Evolutionary conservation across 2,329 filamentous ascomycete genomes (phyloP).

Genomic region (Gnomoniopsis sp.): DNA sequence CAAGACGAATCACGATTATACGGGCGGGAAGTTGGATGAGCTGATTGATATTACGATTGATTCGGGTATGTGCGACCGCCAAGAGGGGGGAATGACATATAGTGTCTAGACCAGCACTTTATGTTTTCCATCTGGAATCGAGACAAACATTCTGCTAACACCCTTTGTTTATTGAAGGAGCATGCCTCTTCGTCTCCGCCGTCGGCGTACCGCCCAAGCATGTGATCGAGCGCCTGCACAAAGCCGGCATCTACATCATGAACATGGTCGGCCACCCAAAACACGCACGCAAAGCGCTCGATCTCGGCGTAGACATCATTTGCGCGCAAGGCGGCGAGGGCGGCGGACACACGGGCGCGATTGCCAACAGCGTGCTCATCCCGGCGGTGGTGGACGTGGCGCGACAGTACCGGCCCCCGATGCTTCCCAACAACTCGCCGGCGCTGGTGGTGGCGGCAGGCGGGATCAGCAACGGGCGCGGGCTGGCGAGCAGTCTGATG

Average conservation of each 20-base stretch:
- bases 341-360: slow-evolving; percentile 86
- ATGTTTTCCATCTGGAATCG: too few relatives aligned
- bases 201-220: slow-evolving; percentile 78
- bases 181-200: slow-evolving; percentile 79
- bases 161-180: slow-evolving; percentile 55
- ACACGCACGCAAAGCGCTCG: slow-evolving; percentile 84
- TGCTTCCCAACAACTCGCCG: slow-evolving; percentile 63
- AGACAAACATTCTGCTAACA: background rate
- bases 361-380: slow-evolving; percentile 81
- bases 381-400: slow-evolving; percentile 86
- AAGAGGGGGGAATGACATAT: background rate
- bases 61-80: background rate
- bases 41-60: slow-evolving; percentile 83
- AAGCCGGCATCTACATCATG: slow-evolving; percentile 81
- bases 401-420: slow-evolving; percentile 62
- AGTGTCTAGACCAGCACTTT: background rate
- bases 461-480: slow-evolving; percentile 78
- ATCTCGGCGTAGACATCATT: slow-evolving; percentile 83
- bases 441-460: slow-evolving; percentile 87
- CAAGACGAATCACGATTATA: slow-evolving; percentile 96
- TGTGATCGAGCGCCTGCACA: slow-evolving; percentile 74
- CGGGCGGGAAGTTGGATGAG: slow-evolving; percentile 80
- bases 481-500: slow-evolving; percentile 78
- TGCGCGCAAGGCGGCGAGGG: slow-evolving; percentile 93
- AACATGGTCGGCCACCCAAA: slow-evolving; percentile 96